phyloP scores from a whole-genome alignment of 1,139 yeast species.

The Pichia inconspicua region DNA sequence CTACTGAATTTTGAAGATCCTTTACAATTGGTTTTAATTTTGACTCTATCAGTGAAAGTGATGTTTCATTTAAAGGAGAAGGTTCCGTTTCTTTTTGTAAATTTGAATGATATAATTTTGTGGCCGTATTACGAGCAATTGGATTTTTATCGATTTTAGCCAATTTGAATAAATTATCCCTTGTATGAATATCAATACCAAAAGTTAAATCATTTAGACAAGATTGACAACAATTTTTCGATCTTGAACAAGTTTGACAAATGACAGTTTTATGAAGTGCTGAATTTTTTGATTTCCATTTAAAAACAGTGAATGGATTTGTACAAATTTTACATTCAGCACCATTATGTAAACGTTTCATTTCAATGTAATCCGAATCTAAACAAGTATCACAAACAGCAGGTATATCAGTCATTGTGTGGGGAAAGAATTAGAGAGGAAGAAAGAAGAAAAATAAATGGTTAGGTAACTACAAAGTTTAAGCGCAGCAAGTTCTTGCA shows the following conservation, averaged over 20 bases:
- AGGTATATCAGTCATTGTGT: conserved; percentile 29
- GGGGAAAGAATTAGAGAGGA: background rate
- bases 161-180: conserved; percentile 77
- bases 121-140: conserved; percentile 32
- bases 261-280: conserved; percentile 46
- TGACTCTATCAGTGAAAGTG: conserved; percentile 16
- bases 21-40: conserved; percentile 13
- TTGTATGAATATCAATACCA: conserved; percentile 66
- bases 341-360: conserved; percentile 69
- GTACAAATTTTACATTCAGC: conserved; percentile 76
- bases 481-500: background rate
- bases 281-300: conserved; percentile 45
- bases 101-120: conserved; percentile 47
- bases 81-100: conserved; percentile 33
- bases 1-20: background rate
- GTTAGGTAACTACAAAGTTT: background rate
- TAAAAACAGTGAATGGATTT: conserved; percentile 71
- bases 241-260: conserved; percentile 71
- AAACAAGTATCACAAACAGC: conserved; percentile 68
- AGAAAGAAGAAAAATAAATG: background rate
- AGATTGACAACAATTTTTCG: conserved; percentile 77
- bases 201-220: conserved; percentile 79
- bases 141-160: conserved; percentile 44
- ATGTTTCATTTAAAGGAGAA: conserved; percentile 10
- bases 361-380: conserved; percentile 58